These are phyloP conservation scores for Calonectria montana DNA, from an alignment of 2,329 filamentous ascomycete genomes.

Conservation along the genomic window DNA sequence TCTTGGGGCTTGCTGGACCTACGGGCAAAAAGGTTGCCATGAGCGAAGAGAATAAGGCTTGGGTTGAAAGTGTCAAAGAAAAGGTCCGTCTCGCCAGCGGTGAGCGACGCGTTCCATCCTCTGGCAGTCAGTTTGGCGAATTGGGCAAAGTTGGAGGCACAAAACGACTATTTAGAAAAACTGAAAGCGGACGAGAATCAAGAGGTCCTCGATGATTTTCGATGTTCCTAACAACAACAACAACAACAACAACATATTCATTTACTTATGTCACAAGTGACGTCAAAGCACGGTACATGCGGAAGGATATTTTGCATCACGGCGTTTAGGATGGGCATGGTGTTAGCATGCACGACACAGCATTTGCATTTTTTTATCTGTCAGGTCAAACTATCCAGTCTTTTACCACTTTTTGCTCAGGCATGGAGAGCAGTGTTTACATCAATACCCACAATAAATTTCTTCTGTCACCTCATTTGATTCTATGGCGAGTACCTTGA, in stretches of 20 bases:
- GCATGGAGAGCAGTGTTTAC: slow-evolving; percentile 41
- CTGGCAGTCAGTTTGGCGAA: slow-evolving; percentile 68
- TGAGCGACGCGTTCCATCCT: slow-evolving; percentile 55
- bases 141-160: slow-evolving; percentile 79
- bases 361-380: slow-evolving; percentile 35
- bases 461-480: slow-evolving; percentile 27
- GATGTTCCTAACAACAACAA: neutral
- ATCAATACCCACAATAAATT: slow-evolving; percentile 47
- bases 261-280: slow-evolving; percentile 24
- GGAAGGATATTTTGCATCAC: slow-evolving; percentile 36
- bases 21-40: slow-evolving; percentile 72
- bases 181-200: slow-evolving; percentile 41
- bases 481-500: neutral
- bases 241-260: slow-evolving; percentile 7
- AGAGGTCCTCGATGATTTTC: slow-evolving; percentile 34
- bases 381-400: slow-evolving; percentile 30
- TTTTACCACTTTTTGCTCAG: slow-evolving; percentile 28
- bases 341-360: slow-evolving; percentile 36
- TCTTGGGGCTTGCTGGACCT: slow-evolving; percentile 78
- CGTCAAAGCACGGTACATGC: slow-evolving; percentile 31
- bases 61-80: slow-evolving; percentile 87
- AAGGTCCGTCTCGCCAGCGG: slow-evolving; percentile 79
- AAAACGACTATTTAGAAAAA: slow-evolving; percentile 75
- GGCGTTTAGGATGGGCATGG: slow-evolving; percentile 39
- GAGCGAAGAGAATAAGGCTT: slow-evolving; percentile 79